Evolutionary conservation across 768 basidiomycete genomes (phyloP), one percentile per base, ranked within the genome.

Genomic region (Kwoniella dejecticola): DNA sequence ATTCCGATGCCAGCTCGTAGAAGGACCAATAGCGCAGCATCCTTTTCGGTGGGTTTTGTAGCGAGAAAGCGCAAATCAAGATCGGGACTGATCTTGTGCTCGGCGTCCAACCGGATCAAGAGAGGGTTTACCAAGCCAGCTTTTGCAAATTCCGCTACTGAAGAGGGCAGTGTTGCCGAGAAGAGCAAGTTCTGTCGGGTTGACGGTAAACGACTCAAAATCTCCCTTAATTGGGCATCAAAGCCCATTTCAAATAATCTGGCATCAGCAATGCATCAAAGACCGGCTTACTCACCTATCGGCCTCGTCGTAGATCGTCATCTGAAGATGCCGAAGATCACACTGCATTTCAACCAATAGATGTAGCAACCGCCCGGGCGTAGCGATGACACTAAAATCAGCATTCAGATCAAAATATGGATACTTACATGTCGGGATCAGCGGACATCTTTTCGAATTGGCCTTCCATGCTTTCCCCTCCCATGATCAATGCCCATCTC

Each of bases 101-200:
- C 96, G 4, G 91, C 87, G 71, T 99, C 96, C 29, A 99, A 83
- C n/a, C 96, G 89, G 21, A 98, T 88, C 40, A 99, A 87, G 77
- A 93, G 92, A 10, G 96, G 96, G 69, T 94, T 88, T 17, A 66
- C 63, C 19, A 99, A 82, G 40, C 96, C 96, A 26, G 95, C 96
- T 75, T 93, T 96, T n/a, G 96, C 93, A 75, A 99, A 99, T 52
- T 97, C 95, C 49, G 97, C 92, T 15, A 99, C 85, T 4, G 91
- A 88, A 75, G 92, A 92, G 4, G 96, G 96, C 3, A 99, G 83
- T 0, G 96, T 99, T 1, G 96, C 96, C 0, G 94, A 97, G 79
- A 97, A 97, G 4, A 99, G 84, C 40, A 97, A 84, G 1, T 92
- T 95, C 79, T 98, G 96, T 30, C 96, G 87, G 13, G 86, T 84